Base-by-base conservation (phyloP, 2,329 filamentous ascomycete genomes). In the Fusarium sp. region DNA sequence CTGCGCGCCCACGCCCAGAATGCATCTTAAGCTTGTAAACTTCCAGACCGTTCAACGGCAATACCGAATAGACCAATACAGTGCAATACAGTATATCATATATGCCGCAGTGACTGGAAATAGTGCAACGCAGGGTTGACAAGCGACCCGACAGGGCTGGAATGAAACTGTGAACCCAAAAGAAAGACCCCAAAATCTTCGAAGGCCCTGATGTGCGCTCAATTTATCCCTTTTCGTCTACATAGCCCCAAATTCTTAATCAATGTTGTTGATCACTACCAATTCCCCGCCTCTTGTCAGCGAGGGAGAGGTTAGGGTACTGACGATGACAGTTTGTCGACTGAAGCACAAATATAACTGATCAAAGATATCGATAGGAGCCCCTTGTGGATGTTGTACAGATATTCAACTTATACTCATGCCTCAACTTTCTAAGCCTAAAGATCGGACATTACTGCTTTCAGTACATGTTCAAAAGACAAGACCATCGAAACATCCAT, bases 21-120 rank as follows among this genome's bases (percentile, higher is more conserved):
- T 28, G 12, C 16, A 33, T 13, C 4, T 20, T 23, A n/a, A 40
- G 47, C 34, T 38, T 51, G 37, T 51, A 57, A 61, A 44, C 49
- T 61, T 50, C 34, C 30, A 40, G 55, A 33, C 51, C 47, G 47
- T 31, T 51, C 47, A 69, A 69, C 65, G 65, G 66, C 46, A 51
- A 51, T 44, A 47, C 34, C 47, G 23, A 45, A 30, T 45, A 16
- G 26, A 41, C 26, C 26, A 23, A 26, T 40, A 23, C 23, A 23
- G 23, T 23, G 23, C 23, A 6, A 6, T 23, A 23, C 23, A 23
- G 23, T 6, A 6, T 6, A 23, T 4, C 5, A 23, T 23, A 23
- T 23, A 11, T 30, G 10, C 10, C 30, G 10, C 28, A 30, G 28
- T 30, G 28, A 30, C 9, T 30, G 28, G 28, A 3, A 30, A 30